Conservation (phyloP, 23 red algal genomes). For the Cyanidium caldarium region DNA sequence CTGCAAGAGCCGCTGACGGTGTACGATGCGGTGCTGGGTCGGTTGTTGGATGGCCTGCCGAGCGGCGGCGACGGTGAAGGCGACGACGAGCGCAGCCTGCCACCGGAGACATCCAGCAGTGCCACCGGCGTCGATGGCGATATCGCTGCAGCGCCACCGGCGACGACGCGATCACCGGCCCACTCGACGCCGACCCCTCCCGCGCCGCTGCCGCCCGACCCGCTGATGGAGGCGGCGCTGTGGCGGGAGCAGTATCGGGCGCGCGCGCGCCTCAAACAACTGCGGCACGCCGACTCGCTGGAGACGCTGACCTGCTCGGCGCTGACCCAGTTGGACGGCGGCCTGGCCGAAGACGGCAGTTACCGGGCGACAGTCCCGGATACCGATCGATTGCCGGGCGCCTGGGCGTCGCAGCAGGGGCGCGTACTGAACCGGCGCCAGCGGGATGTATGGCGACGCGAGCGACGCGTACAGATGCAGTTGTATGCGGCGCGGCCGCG, state of each 20-base stretch:
- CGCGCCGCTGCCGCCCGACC: neutral
- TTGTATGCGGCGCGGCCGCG: neutral
- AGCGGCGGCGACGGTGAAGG: too few species aligned
- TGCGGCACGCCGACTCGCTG: neutral
- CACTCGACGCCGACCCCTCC: too few species aligned
- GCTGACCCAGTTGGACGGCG: neutral
- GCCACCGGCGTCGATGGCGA: too few species aligned
- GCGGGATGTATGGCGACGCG: neutral
- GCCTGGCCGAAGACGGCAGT: neutral
- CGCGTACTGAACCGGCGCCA: neutral
- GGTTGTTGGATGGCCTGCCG: too few species aligned
- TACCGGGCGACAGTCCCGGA: neutral
- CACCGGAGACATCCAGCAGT: too few species aligned
- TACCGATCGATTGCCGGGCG: neutral
- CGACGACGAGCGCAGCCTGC: too few species aligned
- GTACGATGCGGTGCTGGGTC: neutral
- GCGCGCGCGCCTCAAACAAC: neutral
- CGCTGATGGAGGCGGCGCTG: neutral
- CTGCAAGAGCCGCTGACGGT: neutral
- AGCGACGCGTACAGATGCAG: neutral
- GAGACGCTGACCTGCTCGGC: neutral
- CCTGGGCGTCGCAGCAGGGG: neutral
- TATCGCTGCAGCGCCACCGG: too few species aligned
- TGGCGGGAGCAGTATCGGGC: neutral
- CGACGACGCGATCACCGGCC: too few species aligned